These are phyloP conservation scores for Solanum arcanum DNA, from an alignment of 257 asterid genomes.

Conservation along the genomic window DNA sequence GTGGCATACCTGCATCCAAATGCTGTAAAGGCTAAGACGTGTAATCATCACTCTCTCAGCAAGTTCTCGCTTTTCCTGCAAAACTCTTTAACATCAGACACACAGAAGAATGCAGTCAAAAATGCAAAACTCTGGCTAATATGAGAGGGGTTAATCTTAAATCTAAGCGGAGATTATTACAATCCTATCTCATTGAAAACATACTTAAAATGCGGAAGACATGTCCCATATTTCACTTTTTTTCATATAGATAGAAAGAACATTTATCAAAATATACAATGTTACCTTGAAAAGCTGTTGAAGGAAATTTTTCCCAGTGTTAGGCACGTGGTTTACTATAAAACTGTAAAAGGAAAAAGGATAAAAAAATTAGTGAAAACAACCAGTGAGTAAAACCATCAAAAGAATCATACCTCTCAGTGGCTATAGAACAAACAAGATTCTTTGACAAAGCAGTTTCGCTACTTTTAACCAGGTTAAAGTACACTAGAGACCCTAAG, in stretches of 20 bases:
- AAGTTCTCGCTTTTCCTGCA: slow-evolving; percentile 60
- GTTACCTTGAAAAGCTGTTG: slow-evolving; percentile 52
- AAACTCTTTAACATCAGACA: background rate
- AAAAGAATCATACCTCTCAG: background rate
- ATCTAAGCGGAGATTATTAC: background rate
- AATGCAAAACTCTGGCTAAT: background rate
- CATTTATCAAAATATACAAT: background rate
- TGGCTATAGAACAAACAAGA: background rate
- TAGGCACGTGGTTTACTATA: slow-evolving; percentile 36
- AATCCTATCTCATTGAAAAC: background rate
- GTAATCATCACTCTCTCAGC: slow-evolving; percentile 79
- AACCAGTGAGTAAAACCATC: background rate
- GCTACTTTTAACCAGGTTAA: background rate
- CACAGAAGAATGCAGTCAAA: too few species aligned
- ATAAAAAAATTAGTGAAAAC: background rate
- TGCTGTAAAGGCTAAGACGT: slow-evolving; percentile 47
- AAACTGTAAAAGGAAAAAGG: slow-evolving; percentile 29
- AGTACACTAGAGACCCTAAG: background rate
- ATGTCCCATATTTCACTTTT: background rate
- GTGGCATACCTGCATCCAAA: slow-evolving; percentile 55
- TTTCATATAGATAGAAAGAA: background rate
- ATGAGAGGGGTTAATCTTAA: background rate
- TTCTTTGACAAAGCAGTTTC: background rate
- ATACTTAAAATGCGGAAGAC: background rate
- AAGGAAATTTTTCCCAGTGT: slow-evolving; percentile 38